Conservation (phyloP, 1,284 basidiomycete species). For the Fomitopsis pinicola region DNA sequence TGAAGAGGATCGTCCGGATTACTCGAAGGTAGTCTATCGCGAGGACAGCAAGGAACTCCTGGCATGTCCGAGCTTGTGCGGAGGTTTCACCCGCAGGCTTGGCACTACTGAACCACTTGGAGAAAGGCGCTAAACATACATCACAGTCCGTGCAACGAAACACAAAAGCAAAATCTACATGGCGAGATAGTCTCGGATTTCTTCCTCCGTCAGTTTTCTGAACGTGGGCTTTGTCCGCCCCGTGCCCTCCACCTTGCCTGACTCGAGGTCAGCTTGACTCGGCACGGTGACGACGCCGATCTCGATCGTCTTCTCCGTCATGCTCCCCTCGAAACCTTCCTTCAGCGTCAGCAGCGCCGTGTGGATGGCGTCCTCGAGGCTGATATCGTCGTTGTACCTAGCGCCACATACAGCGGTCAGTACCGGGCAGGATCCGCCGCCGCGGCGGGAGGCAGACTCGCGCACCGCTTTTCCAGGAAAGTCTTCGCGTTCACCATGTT, state of each 20-base stretch:
- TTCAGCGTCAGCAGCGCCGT: slow-evolving; percentile 98
- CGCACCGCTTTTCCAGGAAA: slow-evolving; percentile 95
- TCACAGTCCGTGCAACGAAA: background rate
- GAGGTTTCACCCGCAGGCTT: background rate
- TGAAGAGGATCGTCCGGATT: background rate
- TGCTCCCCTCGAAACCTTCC: slow-evolving; percentile 98
- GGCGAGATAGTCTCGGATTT: slow-evolving; percentile 90
- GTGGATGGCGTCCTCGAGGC: slow-evolving; percentile 98
- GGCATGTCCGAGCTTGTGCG: background rate
- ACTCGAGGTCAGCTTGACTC: slow-evolving; percentile 70
- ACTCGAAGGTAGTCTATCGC: too few species aligned
- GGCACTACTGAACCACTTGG: background rate
- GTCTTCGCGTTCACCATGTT: slow-evolving; percentile 99
- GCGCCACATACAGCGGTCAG: slow-evolving; percentile 5
- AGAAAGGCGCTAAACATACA: background rate
- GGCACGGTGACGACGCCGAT: slow-evolving; percentile 95
- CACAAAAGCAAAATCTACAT: slow-evolving; percentile 39
- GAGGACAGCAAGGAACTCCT: too few species aligned
- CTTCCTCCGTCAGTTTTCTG: slow-evolving; percentile 90
- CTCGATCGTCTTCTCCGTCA: slow-evolving; percentile 99
- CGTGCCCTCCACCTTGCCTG: slow-evolving; percentile 67
- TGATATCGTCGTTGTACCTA: slow-evolving; percentile 99
- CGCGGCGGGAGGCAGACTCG: slow-evolving; percentile 14
- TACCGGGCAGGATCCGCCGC: background rate
- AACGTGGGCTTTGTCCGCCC: slow-evolving; percentile 83